These are phyloP conservation scores for Ceratobasidium theobromae DNA, from an alignment of 1,284 basidiomycete genomes.

Conservation along the genomic window DNA sequence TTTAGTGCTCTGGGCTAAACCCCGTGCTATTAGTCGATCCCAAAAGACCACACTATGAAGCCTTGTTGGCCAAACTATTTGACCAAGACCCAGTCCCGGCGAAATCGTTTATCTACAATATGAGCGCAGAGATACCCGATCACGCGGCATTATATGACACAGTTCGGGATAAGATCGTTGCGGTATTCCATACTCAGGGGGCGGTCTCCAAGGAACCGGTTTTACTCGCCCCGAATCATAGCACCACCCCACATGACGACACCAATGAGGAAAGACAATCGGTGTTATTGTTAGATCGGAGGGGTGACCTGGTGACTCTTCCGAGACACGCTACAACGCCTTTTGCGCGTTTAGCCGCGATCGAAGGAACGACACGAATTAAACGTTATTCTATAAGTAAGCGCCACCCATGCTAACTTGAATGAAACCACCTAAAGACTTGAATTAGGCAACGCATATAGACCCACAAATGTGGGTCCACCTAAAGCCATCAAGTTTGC, in stretches of 20 bases:
- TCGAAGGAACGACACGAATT: slow-evolving; percentile 72
- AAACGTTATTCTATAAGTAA: slow-evolving; percentile 87
- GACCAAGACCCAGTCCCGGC: slow-evolving; percentile 65
- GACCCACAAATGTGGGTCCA: slow-evolving; percentile 51
- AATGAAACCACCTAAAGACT: not conserved
- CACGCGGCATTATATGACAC: slow-evolving; percentile 74
- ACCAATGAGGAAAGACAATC: slow-evolving; percentile 60
- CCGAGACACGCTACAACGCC: slow-evolving; percentile 77
- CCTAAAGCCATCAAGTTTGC: slow-evolving; percentile 70
- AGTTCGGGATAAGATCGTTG: slow-evolving; percentile 72
- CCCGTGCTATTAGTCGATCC: slow-evolving; percentile 55
- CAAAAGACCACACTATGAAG: slow-evolving; percentile 71
- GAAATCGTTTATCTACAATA: slow-evolving; percentile 79
- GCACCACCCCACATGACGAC: slow-evolving; percentile 55
- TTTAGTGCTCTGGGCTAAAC: not conserved
- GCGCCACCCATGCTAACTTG: not conserved
- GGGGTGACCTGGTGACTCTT: slow-evolving; percentile 78
- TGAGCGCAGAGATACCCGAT: slow-evolving; percentile 66
- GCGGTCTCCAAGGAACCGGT: slow-evolving; percentile 86
- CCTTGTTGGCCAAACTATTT: slow-evolving; percentile 70
- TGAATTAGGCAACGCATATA: slow-evolving; percentile 27
- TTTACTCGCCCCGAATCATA: slow-evolving; percentile 68
- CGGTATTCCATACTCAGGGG: slow-evolving; percentile 85
- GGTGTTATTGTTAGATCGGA: slow-evolving; percentile 76
- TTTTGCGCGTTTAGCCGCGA: slow-evolving; percentile 83